Conservation (phyloP, 106 monocot species). For the Dendrobium chrysotoxum region DNA sequence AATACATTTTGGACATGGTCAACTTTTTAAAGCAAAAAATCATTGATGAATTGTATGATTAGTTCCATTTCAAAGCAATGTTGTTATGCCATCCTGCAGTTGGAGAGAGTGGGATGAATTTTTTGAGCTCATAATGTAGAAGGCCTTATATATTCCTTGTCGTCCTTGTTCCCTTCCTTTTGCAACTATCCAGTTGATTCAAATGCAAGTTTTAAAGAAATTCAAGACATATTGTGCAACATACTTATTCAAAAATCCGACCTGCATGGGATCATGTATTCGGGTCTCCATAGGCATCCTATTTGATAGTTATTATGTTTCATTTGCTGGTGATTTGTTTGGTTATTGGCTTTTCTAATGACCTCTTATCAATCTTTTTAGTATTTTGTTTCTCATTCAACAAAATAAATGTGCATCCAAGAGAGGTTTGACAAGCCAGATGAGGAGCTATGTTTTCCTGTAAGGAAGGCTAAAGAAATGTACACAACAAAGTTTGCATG, state of each 20-base stretch:
- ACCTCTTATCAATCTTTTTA: conserved; percentile 6
- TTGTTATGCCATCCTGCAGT: conserved; percentile 27
- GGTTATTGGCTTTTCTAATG: not conserved
- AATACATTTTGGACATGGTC: conserved; percentile 35
- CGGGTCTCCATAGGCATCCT: too few relatives aligned
- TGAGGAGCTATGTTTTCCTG: conserved; percentile 44
- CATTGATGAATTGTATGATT: not conserved
- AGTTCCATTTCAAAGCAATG: conserved; percentile 7
- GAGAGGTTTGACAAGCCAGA: conserved; percentile 15
- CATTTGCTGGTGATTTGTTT: not conserved
- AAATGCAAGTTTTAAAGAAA: conserved; percentile 40
- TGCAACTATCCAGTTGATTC: conserved; percentile 89
- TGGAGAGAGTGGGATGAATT: conserved; percentile 53
- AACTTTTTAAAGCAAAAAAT: conserved; percentile 29
- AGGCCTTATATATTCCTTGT: conserved; percentile 69
- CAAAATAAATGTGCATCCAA: conserved; percentile 46
- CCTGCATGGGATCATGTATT: too few relatives aligned
- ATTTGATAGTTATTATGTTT: conserved; percentile 2
- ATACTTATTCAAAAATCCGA: too few relatives aligned
- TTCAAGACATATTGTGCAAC: too few relatives aligned
- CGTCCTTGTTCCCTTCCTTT: conserved; percentile 91
- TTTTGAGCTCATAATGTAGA: conserved; percentile 58
- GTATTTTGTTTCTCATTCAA: conserved; percentile 60
- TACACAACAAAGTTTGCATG: conserved; percentile 53
- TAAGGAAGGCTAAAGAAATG: conserved; percentile 44